A percentile compares a stretch with the other conserved stretches of the same genome.
Evolutionary conservation across 2,329 filamentous ascomycete genomes (phyloP).

Genomic region (Trichoderma brevicompactum): DNA sequence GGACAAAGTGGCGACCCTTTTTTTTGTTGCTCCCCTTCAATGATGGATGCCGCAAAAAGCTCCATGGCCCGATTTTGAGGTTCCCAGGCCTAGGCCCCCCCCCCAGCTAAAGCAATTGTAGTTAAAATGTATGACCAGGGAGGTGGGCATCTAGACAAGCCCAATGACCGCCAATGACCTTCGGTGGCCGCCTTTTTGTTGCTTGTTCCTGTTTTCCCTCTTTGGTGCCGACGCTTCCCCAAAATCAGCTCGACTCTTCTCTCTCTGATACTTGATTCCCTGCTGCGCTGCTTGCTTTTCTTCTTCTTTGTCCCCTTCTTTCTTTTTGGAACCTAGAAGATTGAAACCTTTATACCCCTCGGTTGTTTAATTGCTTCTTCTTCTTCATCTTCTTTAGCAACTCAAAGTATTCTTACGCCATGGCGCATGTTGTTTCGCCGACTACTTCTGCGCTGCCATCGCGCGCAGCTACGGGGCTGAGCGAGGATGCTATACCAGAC

Average conservation of each 20-base stretch:
- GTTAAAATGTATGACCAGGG: slow-evolving; percentile 17
- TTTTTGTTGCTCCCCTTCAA: neutral
- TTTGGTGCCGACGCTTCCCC: neutral
- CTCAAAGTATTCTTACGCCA: slow-evolving; percentile 17
- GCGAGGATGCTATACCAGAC: slow-evolving; percentile 64
- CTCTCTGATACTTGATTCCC: neutral
- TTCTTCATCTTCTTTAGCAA: neutral
- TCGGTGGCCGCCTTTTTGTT: neutral
- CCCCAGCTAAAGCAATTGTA: neutral
- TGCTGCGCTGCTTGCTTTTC: neutral
- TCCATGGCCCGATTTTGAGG: slow-evolving; percentile 10
- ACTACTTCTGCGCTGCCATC: slow-evolving; percentile 46
- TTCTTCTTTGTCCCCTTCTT: neutral
- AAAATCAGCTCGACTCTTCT: neutral
- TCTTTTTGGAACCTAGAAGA: neutral
- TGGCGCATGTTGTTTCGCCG: slow-evolving; percentile 40
- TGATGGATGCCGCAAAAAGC: neutral
- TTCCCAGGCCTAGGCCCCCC: neutral
- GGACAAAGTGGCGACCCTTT: neutral
- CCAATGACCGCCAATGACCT: neutral
- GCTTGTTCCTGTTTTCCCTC: neutral
- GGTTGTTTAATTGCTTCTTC: neutral
- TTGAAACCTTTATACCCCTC: neutral
- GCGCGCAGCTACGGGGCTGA: slow-evolving; percentile 52
- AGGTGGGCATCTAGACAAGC: neutral